Evolutionary conservation across 1,284 basidiomycete genomes (phyloP).

Genomic region (Golubevia pallescens): DNA sequence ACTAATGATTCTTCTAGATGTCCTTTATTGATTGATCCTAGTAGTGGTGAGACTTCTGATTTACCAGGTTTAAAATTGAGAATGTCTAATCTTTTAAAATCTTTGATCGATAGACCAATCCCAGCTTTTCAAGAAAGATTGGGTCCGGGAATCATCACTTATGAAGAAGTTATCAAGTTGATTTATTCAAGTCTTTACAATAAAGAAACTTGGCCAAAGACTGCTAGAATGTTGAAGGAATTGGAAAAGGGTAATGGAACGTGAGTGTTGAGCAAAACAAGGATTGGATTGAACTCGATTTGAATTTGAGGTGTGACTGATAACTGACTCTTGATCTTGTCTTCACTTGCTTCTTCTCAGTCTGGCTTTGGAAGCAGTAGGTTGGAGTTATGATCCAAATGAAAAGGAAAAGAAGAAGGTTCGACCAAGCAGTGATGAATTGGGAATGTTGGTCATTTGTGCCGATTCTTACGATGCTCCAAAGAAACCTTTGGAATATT

Average conservation of each 20-base stretch:
- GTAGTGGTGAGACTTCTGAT: background rate
- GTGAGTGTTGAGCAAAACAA: no score
- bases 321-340: no score
- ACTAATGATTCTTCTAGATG: constrained; percentile 19
- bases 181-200: constrained; percentile 23
- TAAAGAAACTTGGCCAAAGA: constrained; percentile 12
- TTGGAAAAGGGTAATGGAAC: constrained; percentile 18
- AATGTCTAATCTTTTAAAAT: constrained; percentile 17
- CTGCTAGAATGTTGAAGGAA: constrained; percentile 11
- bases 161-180: constrained; percentile 16
- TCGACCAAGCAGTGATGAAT: constrained; percentile 17
- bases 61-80: background rate
- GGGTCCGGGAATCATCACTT: constrained; percentile 23
- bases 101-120: constrained; percentile 13
- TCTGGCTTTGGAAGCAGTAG: constrained; percentile 13
- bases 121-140: constrained; percentile 11
- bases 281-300: no score
- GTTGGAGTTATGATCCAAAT: constrained; percentile 25
- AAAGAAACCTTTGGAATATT: constrained; percentile 14
- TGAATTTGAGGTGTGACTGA: no score
- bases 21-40: constrained; percentile 11
- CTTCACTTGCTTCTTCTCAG: no score
- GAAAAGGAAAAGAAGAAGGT: constrained; percentile 1
- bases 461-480: constrained; percentile 22
- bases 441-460: constrained; percentile 23